Conservation (phyloP, 768 basidiomycete species). For the Leccinum fibrillosum region DNA sequence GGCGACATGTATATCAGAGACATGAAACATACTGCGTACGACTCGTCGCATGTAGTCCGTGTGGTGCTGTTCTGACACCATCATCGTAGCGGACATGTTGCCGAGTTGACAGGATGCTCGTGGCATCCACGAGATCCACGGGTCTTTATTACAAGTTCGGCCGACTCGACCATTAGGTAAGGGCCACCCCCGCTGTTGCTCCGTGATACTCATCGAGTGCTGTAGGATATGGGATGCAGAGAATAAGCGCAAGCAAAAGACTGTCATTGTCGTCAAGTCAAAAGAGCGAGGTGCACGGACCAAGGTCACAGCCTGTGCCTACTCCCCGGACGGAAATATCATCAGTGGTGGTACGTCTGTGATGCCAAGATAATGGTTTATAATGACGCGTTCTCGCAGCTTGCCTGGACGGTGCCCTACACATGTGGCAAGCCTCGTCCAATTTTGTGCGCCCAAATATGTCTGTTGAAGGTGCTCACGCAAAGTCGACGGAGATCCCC, state of each 20-base stretch:
- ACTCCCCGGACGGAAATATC: slow-evolving; percentile 84
- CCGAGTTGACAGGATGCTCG: slow-evolving; percentile 81
- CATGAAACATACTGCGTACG: slow-evolving; percentile 97
- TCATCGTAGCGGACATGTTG: slow-evolving; percentile 80
- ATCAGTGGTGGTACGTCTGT: slow-evolving; percentile 77
- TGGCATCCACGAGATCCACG: slow-evolving; percentile 91
- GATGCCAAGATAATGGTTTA: slow-evolving; percentile 4
- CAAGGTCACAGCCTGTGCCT: slow-evolving; percentile 83
- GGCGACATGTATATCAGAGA: slow-evolving; percentile 98
- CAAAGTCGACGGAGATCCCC: slow-evolving; percentile 82
- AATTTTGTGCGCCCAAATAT: slow-evolving; percentile 93
- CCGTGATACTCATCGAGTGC: slow-evolving; percentile 3
- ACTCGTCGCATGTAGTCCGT: slow-evolving; percentile 16
- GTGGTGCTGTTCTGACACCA: slow-evolving; percentile 5
- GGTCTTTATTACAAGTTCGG: slow-evolving; percentile 88
- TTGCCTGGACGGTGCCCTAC: slow-evolving; percentile 87
- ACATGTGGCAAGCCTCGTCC: slow-evolving; percentile 88
- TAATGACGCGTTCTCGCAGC: slow-evolving; percentile 42
- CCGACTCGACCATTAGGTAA: slow-evolving; percentile 92
- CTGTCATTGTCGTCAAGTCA: slow-evolving; percentile 94
- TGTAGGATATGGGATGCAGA: slow-evolving; percentile 91
- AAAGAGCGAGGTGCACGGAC: slow-evolving; percentile 94
- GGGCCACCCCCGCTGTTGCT: slow-evolving; percentile 10
- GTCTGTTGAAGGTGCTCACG: slow-evolving; percentile 83
- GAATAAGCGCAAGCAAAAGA: slow-evolving; percentile 90